phyloP scores from a whole-genome alignment of 2,329 filamentous ascomycete genomes.

The Hymenoscyphus infarciens region DNA sequence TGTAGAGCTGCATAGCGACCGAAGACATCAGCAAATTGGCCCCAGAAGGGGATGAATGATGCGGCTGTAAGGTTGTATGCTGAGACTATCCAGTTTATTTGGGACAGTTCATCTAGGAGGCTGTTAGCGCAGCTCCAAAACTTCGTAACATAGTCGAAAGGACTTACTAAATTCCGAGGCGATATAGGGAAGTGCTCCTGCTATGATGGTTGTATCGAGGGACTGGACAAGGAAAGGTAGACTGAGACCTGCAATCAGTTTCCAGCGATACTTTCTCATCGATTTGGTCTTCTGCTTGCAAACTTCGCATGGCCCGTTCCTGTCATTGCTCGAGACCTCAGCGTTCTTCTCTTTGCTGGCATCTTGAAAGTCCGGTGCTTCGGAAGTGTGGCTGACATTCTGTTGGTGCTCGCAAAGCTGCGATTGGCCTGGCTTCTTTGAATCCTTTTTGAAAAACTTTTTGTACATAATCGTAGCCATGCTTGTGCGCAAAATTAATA shows the following conservation, averaged over 20 bases:
- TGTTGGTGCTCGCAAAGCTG: conserved; percentile 19
- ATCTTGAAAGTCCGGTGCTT: background rate
- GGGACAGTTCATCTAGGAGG: conserved; percentile 45
- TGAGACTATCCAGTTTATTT: conserved; percentile 68
- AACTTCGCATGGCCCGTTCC: conserved; percentile 15
- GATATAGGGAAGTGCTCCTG: conserved; percentile 58
- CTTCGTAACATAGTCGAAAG: too few relatives aligned
- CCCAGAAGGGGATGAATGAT: conserved; percentile 64
- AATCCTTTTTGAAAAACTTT: conserved; percentile 20
- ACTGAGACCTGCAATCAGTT: conserved; percentile 55
- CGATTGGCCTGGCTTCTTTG: background rate
- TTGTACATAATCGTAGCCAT: conserved; percentile 12
- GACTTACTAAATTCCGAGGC: conserved; percentile 58
- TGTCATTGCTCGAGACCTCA: background rate
- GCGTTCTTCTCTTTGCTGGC: background rate
- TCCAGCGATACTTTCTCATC: conserved; percentile 50
- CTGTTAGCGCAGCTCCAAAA: conserved; percentile 8
- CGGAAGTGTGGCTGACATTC: conserved; percentile 6
- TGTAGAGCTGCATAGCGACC: conserved; percentile 59
- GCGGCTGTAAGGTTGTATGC: conserved; percentile 65
- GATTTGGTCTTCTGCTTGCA: conserved; percentile 34
- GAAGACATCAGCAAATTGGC: conserved; percentile 62
- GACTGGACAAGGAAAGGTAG: conserved; percentile 60
- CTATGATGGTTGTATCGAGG: conserved; percentile 62
- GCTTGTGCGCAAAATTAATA: background rate